Evolutionary conservation across 495 filamentous ascomycete genomes (phyloP).

Genomic region (Penicillium roqueforti): DNA sequence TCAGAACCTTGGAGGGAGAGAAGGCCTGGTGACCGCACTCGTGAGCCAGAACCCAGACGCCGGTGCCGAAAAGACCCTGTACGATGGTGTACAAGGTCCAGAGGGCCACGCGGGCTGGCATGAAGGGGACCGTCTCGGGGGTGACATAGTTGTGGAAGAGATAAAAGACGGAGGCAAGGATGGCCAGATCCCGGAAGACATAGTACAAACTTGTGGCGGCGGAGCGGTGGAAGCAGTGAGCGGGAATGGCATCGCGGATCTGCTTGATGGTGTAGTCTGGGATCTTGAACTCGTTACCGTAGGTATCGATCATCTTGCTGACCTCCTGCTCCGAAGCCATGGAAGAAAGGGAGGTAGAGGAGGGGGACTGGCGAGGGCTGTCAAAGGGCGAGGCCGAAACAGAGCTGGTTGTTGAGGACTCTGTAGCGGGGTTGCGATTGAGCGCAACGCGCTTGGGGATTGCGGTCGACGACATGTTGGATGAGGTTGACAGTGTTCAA

Average conservation of each 20-base stretch:
- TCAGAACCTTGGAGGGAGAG: constrained; percentile 72
- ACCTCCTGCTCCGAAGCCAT: constrained; percentile 58
- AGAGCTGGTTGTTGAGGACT: constrained; percentile 60
- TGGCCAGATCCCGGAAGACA: constrained; percentile 57
- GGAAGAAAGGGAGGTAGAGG: constrained; percentile 87
- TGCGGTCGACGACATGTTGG: constrained; percentile 56
- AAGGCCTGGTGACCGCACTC: constrained; percentile 78
- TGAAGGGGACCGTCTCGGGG: constrained; percentile 55
- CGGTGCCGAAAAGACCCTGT: constrained; percentile 63
- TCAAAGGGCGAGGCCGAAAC: constrained; percentile 61
- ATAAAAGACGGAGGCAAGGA: constrained; percentile 55
- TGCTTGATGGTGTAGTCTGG: constrained; percentile 70
- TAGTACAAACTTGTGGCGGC: constrained; percentile 56
- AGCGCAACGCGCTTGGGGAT: constrained; percentile 52
- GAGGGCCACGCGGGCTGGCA: constrained; percentile 40
- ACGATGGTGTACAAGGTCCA: constrained; percentile 63
- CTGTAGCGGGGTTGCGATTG: constrained; percentile 45
- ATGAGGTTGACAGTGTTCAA: background rate
- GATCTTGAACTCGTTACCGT: constrained; percentile 66
- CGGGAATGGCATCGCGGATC: constrained; percentile 58
- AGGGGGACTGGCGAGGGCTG: constrained; percentile 72
- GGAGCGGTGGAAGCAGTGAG: constrained; percentile 65
- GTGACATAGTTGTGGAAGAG: constrained; percentile 64
- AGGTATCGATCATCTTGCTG: constrained; percentile 60
- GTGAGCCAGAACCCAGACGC: constrained; percentile 68